Base-by-base conservation (phyloP, 495 filamentous ascomycete species). In the Staphylotrichum longicolle region DNA sequence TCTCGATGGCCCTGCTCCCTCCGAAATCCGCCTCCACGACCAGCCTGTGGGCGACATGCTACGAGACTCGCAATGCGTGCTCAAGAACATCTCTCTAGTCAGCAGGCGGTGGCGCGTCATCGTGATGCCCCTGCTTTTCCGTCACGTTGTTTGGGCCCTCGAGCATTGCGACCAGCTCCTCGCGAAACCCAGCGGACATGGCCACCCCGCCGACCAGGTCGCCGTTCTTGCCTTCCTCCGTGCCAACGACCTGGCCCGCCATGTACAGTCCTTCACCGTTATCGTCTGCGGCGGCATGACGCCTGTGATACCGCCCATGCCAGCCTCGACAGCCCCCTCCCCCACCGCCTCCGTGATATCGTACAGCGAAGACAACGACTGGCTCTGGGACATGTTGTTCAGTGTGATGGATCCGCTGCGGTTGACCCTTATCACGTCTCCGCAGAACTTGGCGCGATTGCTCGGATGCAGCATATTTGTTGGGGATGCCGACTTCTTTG, bases 361-460 rank as follows among this genome's bases (percentile, higher is more conserved):
- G 6, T 64, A 64, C 40, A 51, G 44, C 32, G 46, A 63, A 15
- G 57, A 73, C 30, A 63, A 58, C 48, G 62, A 63, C 53, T 80
- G 72, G 73, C n/a, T 81, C n/a, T 82, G 80, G 80, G 58, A 71
- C 20, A 50, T 67, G 45, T 33, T 82, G 7, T 79, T 82, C 52
- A 62, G 63, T 8, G 34, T 74, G 10, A 68, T 79, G 55, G 74
- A 81, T 57, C 78, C 75, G 5, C 47, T 69, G 15, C 68, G 72
- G 27, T 65, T 81, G 48, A 78, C 74, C 37, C 65, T 82, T 49
- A 65, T 82, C 35, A 75, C 76, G 4, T 72, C 70, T 34, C 72
- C 76, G 0, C 70, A 71, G n/a, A 71, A 66, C 30, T 70, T 82
- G 3, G 73, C 74, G 8, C 64, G 59, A 1, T 63, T 82, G 45